A percentile compares a stretch with the other conserved stretches of the same genome.
Evolutionary conservation across 2,329 filamentous ascomycete species (phyloP).

Genomic region (Cyclaneusma minus): DNA sequence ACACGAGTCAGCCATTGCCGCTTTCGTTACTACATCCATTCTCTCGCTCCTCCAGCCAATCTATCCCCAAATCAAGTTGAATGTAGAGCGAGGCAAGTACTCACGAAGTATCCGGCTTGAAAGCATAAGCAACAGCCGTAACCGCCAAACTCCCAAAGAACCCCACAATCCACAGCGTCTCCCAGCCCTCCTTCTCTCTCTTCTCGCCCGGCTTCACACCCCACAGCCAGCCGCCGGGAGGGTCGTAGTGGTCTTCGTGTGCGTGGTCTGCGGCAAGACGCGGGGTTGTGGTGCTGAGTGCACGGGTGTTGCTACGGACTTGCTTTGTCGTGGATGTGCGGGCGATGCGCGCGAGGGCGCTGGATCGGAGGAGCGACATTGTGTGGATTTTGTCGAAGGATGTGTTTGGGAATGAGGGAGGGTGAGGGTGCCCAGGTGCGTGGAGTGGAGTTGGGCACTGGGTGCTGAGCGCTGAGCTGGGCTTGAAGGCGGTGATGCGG

Average conservation of each 20-base stretch:
- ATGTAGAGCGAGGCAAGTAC: constrained; percentile 25
- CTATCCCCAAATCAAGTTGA: not conserved
- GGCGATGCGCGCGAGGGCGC: not conserved
- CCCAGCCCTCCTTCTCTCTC: constrained; percentile 92
- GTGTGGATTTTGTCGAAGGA: too few species aligned
- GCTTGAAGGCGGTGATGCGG: too few species aligned
- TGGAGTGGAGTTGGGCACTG: too few species aligned
- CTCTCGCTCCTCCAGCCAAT: constrained; percentile 1
- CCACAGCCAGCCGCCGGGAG: constrained; percentile 83
- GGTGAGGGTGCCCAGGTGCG: too few species aligned
- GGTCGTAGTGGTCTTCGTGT: constrained; percentile 54
- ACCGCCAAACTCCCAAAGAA: constrained; percentile 66
- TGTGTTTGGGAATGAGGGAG: too few species aligned
- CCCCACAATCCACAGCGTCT: constrained; percentile 70
- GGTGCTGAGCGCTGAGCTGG: too few species aligned
- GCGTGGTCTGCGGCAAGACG: constrained; percentile 10
- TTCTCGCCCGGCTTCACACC: constrained; percentile 92
- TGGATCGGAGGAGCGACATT: too few species aligned
- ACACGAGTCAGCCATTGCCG: constrained; percentile 14
- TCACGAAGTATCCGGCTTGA: constrained; percentile 98
- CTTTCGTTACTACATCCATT: constrained; percentile 2
- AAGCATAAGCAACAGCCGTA: constrained; percentile 70
- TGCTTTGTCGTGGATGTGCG: not conserved
- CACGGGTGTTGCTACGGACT: too few species aligned
- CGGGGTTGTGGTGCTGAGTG: too few species aligned